Evolutionary conservation across 495 filamentous ascomycete genomes (phyloP).

Genomic region (Copromyces sp.): DNA sequence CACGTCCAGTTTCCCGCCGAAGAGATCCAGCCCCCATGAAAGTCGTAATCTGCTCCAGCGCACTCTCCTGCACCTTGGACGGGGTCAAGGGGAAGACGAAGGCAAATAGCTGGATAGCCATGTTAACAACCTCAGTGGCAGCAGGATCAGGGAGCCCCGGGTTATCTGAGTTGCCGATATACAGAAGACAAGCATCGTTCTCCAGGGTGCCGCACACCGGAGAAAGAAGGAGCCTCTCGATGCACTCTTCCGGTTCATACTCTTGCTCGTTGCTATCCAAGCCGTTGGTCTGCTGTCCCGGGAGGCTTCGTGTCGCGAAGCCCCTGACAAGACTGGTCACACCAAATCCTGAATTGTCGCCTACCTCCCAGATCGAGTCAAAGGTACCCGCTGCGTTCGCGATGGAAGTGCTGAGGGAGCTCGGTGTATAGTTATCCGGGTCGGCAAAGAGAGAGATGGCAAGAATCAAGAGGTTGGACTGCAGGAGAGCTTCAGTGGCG

Average conservation of each 20-base stretch:
- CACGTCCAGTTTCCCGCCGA: slow-evolving; percentile 79
- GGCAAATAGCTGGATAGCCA: slow-evolving; percentile 85
- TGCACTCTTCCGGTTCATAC: slow-evolving; percentile 53
- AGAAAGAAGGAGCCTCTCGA: slow-evolving; percentile 60
- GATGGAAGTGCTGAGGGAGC: slow-evolving; percentile 82
- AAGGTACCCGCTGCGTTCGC: slow-evolving; percentile 84
- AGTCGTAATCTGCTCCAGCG: slow-evolving; percentile 82
- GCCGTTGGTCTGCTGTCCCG: slow-evolving; percentile 56
- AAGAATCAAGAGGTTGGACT: slow-evolving; percentile 87
- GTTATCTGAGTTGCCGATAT: slow-evolving; percentile 43
- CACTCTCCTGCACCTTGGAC: slow-evolving; percentile 87
- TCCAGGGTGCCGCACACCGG: slow-evolving; percentile 78
- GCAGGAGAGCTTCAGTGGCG: slow-evolving; percentile 72
- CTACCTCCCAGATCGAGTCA: slow-evolving; percentile 88
- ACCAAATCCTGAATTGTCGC: slow-evolving; percentile 89
- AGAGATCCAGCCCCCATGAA: slow-evolving; percentile 69
- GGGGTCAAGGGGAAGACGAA: slow-evolving; percentile 80
- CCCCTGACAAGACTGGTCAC: slow-evolving; percentile 76
- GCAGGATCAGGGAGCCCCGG: slow-evolving; percentile 62
- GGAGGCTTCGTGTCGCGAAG: slow-evolving; percentile 59
- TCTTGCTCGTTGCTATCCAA: slow-evolving; percentile 50
- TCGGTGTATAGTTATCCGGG: slow-evolving; percentile 75
- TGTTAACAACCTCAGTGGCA: slow-evolving; percentile 85
- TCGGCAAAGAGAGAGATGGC: slow-evolving; percentile 89
- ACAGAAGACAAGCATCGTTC: slow-evolving; percentile 79